Base-by-base conservation (phyloP, 352 stramenopile species). In the Aphanomyces invadans region DNA sequence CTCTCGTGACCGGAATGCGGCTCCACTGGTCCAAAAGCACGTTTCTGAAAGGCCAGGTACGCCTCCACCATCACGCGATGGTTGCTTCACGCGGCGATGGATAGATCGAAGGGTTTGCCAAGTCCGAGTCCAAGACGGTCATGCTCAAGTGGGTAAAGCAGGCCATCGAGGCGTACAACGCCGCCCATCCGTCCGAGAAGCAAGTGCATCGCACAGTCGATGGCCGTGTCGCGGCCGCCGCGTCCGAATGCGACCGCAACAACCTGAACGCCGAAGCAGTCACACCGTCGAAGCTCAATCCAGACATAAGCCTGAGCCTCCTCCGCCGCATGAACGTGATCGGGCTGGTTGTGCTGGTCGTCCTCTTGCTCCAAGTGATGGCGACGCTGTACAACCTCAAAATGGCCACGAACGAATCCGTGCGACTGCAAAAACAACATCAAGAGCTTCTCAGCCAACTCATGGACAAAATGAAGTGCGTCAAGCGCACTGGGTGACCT, bases 31-130 rank as follows among this genome's bases (percentile, higher is more conserved):
- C 77, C 25, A 95, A 95, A 63, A 91, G 73, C 73, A 95, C 86
- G 33, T 92, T 85, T 82, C 70, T 95, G 21, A 95, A 92, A 75
- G 90, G 90, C 29, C 86, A 94, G 78, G 83, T 92, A 71, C 2
- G 51, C 29, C 15, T 1, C 32, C 2, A 29, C 36, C 12, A 12
- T 31, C 15, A 48, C 28, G 17, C 28, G 12, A 4, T n/a, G 17
- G 7, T 4, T 51, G 4, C 12, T 51, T 48, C 42, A 5, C 5
- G 3, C 4, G 44, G 12, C 48, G 4, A 29, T 12, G 33, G 12
- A 17, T 39, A 67, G 60, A 67, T 67, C 44, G 60, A 67, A 67
- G 26, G 60, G 10, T 67, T 67, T 45, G 60, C 42, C 60, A 67
- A 67, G 44, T 42, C 60, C 26, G 60, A 67, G 38, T 56, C 60